phyloP scores from a whole-genome alignment of 768 basidiomycete species.

The Termitomyces sp. region DNA sequence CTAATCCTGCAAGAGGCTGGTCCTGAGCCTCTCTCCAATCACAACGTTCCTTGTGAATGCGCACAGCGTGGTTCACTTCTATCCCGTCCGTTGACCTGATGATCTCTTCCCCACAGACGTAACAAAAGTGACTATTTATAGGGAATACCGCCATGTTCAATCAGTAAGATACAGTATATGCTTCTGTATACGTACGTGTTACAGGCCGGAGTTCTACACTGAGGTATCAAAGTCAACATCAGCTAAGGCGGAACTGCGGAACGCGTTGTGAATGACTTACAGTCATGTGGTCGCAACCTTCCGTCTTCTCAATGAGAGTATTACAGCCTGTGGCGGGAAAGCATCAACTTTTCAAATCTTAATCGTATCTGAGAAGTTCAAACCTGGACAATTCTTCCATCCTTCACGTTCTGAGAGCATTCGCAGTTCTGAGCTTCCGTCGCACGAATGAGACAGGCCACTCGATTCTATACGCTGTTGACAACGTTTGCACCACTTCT shows the following conservation, averaged over 20 bases:
- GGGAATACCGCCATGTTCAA: not conserved
- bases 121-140: conserved; percentile 45
- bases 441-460: conserved; percentile 42
- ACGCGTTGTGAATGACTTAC: conserved; percentile 28
- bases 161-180: not conserved
- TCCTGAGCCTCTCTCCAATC: not conserved
- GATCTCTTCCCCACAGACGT: conserved; percentile 46
- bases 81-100: conserved; percentile 19
- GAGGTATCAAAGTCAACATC: not conserved
- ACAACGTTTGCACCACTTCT: conserved; percentile 64
- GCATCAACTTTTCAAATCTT: conserved; percentile 6
- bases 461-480: conserved; percentile 34
- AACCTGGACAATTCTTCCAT: conserved; percentile 64
- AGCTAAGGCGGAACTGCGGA: not conserved
- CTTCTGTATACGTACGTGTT: conserved; percentile 33
- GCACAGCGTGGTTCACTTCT: not conserved
- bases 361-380: not conserved
- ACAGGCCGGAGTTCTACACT: conserved; percentile 58
- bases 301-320: conserved; percentile 48
- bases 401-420: conserved; percentile 50
- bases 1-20: not conserved
- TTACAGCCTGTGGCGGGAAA: conserved; percentile 31
- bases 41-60: not conserved
- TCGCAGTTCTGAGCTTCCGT: conserved; percentile 52
- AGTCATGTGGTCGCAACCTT: conserved; percentile 59